Percentiles rank a stretch among this genome's conserved stretches.
phyloP scores from a whole-genome alignment of 805 yeast species.

The Saccharomycopsis selenospora region DNA sequence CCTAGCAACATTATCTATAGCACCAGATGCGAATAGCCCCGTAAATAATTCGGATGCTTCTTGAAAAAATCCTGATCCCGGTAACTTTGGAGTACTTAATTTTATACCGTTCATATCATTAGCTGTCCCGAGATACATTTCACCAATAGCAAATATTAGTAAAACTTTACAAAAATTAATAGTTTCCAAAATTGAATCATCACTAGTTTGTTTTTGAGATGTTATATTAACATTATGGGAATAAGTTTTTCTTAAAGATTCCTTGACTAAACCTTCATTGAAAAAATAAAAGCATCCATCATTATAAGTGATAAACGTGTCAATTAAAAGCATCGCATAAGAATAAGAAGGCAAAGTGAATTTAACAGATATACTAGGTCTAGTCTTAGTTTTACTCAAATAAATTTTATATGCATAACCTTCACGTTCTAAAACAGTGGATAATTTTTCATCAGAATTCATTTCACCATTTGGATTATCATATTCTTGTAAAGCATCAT shows the following conservation, averaged over 20 bases:
- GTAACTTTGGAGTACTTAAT: constrained; percentile 41
- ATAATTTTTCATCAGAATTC: constrained; percentile 29
- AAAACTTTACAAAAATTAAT: constrained; percentile 76
- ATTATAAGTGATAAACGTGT: constrained; percentile 68
- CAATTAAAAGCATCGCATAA: constrained; percentile 67
- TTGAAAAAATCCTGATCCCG: constrained; percentile 73
- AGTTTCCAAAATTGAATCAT: constrained; percentile 58
- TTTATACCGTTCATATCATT: constrained; percentile 48
- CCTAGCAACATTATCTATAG: constrained; percentile 66
- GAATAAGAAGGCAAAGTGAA: constrained; percentile 71
- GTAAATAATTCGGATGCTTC: constrained; percentile 77
- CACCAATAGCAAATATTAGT: constrained; percentile 71
- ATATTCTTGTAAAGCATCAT: constrained; percentile 20
- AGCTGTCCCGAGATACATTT: constrained; percentile 74
- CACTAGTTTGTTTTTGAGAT: constrained; percentile 24
- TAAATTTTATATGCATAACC: constrained; percentile 71
- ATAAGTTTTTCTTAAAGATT: constrained; percentile 55
- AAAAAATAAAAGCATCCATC: constrained; percentile 82
- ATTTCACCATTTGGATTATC: constrained; percentile 11
- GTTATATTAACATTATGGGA: constrained; percentile 34
- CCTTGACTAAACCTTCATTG: constrained; percentile 72
- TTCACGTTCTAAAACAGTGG: constrained; percentile 59
- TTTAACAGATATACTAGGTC: constrained; percentile 62
- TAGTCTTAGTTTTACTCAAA: constrained; percentile 57
- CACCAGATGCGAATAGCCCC: constrained; percentile 71